phyloP scores from a whole-genome alignment of 805 yeast species.

The Saturnispora hagleri region DNA sequence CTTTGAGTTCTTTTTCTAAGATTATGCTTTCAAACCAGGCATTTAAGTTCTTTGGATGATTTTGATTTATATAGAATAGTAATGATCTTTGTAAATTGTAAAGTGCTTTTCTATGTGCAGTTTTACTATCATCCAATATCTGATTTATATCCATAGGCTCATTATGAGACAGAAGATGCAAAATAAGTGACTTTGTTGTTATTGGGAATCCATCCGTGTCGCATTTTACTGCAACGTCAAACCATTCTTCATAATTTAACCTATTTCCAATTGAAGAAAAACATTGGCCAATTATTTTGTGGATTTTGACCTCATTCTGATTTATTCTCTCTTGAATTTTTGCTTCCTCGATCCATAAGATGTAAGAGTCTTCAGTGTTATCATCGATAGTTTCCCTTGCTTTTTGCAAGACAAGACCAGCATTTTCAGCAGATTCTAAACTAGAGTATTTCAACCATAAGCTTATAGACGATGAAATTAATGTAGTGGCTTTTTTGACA shows the following conservation, averaged over 20 bases:
- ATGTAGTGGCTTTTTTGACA: conserved; percentile 54
- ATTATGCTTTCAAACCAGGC: conserved; percentile 42
- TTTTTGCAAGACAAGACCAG: conserved; percentile 44
- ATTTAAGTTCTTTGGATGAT: conserved; percentile 36
- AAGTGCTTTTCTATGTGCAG: conserved; percentile 26
- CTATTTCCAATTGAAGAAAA: conserved; percentile 31
- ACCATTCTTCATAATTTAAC: conserved; percentile 40
- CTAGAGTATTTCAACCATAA: conserved; percentile 57
- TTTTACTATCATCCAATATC: background rate
- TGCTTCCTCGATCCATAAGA: conserved; percentile 63
- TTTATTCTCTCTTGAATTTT: conserved; percentile 52
- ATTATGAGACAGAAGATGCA: conserved; percentile 15
- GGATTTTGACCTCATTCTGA: conserved; percentile 36
- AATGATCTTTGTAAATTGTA: conserved; percentile 38
- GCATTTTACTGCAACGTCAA: conserved; percentile 43
- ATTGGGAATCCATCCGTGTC: conserved; percentile 34
- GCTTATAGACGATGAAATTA: conserved; percentile 54
- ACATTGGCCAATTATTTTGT: conserved; percentile 42
- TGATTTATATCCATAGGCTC: background rate
- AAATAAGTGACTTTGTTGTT: conserved; percentile 48
- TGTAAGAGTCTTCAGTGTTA: conserved; percentile 33
- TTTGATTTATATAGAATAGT: conserved; percentile 36
- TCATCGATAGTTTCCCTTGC: conserved; percentile 48
- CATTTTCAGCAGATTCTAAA: conserved; percentile 35
- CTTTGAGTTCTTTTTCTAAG: conserved; percentile 25